phyloP scores from a whole-genome alignment of 2,329 filamentous ascomycete species.

The Aspergillus hiratsukae region DNA sequence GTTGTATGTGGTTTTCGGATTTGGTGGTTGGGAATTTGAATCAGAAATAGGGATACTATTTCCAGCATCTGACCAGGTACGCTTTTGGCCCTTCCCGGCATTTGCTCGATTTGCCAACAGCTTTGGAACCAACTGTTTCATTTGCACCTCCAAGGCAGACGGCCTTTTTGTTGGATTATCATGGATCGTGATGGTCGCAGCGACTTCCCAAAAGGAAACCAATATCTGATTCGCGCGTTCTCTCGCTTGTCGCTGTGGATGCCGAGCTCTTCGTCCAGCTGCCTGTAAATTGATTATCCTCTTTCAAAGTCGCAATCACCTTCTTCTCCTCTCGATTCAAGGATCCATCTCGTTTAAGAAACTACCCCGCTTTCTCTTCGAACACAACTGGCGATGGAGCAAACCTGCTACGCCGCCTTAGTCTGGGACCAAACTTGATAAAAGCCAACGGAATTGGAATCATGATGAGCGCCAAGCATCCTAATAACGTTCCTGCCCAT shows the following conservation, averaged over 20 bases:
- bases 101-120: neutral
- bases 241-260: neutral
- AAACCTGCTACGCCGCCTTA: constrained; percentile 28
- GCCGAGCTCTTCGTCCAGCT: neutral
- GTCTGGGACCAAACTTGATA: constrained; percentile 24
- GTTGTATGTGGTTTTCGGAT: constrained; percentile 19
- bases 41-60: constrained; percentile 21
- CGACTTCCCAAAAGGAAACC: too few species aligned
- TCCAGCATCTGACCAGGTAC: constrained; percentile 16
- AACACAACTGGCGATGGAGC: constrained; percentile 16
- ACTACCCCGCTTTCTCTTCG: constrained; percentile 9
- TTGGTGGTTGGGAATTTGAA: constrained; percentile 10
- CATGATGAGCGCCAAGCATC: constrained; percentile 33
- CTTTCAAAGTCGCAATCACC: neutral
- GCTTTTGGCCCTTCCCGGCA: constrained; percentile 8
- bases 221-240: neutral
- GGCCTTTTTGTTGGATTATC: constrained; percentile 14
- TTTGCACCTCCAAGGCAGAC: constrained; percentile 22
- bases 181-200: too few species aligned
- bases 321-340: neutral
- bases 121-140: constrained; percentile 7
- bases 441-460: constrained; percentile 37
- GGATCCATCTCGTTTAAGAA: neutral
- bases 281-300: neutral
- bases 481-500: constrained; percentile 38